phyloP scores from a whole-genome alignment of 2,329 filamentous ascomycete species.

The Fusarium graminum region DNA sequence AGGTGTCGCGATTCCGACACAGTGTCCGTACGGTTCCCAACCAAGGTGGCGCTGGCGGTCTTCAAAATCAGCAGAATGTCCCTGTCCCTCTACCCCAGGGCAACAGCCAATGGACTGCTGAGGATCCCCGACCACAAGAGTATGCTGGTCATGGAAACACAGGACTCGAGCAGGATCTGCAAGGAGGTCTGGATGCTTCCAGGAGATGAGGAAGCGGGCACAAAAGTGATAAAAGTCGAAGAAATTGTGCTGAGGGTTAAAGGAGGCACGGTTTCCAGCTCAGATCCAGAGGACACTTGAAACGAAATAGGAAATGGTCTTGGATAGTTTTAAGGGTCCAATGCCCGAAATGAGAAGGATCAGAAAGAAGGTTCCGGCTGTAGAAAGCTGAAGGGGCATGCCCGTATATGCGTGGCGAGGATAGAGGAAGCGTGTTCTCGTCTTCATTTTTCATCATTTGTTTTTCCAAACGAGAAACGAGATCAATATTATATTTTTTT shows the following conservation, averaged over 20 bases:
- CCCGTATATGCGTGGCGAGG: conserved; percentile 20
- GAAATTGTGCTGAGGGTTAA: conserved; percentile 14
- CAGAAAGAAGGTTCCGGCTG: conserved; percentile 1
- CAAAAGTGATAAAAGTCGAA: neutral
- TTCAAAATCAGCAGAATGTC: conserved; percentile 55
- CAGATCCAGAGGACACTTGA: conserved; percentile 22
- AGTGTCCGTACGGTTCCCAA: conserved; percentile 66
- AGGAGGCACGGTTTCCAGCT: conserved; percentile 10
- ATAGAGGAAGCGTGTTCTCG: conserved; percentile 19
- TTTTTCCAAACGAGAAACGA: conserved; percentile 43
- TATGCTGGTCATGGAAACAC: conserved; percentile 63
- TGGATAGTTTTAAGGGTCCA: conserved; percentile 34
- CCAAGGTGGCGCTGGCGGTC: conserved; percentile 49
- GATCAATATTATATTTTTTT: conserved; percentile 46
- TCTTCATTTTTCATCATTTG: conserved; percentile 28
- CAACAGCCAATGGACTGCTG: conserved; percentile 68
- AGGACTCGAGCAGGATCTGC: conserved; percentile 69
- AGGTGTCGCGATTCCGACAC: conserved; percentile 87
- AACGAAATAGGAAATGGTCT: conserved; percentile 16
- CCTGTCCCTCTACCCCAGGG: conserved; percentile 67
- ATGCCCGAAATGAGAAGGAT: conserved; percentile 27
- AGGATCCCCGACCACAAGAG: conserved; percentile 72
- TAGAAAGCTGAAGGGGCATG: conserved; percentile 19
- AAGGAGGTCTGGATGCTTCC: conserved; percentile 58
- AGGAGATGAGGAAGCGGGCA: conserved; percentile 50